Evolutionary conservation across 1,284 basidiomycete genomes (phyloP).

Genomic region (Kalmanozyma brasiliensis): DNA sequence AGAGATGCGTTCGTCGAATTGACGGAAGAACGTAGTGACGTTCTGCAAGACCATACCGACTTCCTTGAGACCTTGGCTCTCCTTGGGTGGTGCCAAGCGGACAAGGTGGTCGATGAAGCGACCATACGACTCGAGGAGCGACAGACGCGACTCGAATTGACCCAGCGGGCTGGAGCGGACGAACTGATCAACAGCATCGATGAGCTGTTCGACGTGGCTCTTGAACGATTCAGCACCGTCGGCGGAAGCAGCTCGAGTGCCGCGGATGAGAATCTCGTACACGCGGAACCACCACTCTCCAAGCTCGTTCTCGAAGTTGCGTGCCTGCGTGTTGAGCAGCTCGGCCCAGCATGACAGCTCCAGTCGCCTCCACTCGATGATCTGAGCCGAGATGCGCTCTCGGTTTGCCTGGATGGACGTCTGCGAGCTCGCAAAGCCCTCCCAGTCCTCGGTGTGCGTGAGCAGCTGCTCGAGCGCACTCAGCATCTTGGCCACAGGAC

Average conservation of each 20-base stretch:
- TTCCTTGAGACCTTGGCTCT: slow-evolving; percentile 37
- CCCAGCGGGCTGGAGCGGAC: slow-evolving; percentile 82
- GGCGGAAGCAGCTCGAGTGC: slow-evolving; percentile 37
- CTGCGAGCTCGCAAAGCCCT: slow-evolving; percentile 87
- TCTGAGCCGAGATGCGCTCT: slow-evolving; percentile 76
- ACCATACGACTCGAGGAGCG: slow-evolving; percentile 79
- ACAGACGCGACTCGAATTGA: slow-evolving; percentile 79
- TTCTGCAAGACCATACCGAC: slow-evolving; percentile 75
- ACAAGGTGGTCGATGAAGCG: slow-evolving; percentile 40
- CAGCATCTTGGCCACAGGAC: slow-evolving; percentile 84
- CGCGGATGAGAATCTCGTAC: slow-evolving; percentile 80
- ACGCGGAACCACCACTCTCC: slow-evolving; percentile 91
- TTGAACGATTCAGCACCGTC: slow-evolving; percentile 69
- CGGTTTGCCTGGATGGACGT: slow-evolving; percentile 82
- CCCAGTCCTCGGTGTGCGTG: slow-evolving; percentile 93
- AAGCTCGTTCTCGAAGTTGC: slow-evolving; percentile 69
- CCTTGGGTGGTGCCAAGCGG: slow-evolving; percentile 39
- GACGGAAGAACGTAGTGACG: slow-evolving; percentile 76
- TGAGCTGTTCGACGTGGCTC: slow-evolving; percentile 76
- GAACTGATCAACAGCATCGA: slow-evolving; percentile 85
- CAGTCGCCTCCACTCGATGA: slow-evolving; percentile 89
- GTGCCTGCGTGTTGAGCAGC: slow-evolving; percentile 74
- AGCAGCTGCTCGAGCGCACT: slow-evolving; percentile 87
- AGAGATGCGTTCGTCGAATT: slow-evolving; percentile 74
- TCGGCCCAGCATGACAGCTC: slow-evolving; percentile 89